Base-by-base conservation (phyloP, 1,284 basidiomycete genomes). In the Ceraceosorus guamensis region DNA sequence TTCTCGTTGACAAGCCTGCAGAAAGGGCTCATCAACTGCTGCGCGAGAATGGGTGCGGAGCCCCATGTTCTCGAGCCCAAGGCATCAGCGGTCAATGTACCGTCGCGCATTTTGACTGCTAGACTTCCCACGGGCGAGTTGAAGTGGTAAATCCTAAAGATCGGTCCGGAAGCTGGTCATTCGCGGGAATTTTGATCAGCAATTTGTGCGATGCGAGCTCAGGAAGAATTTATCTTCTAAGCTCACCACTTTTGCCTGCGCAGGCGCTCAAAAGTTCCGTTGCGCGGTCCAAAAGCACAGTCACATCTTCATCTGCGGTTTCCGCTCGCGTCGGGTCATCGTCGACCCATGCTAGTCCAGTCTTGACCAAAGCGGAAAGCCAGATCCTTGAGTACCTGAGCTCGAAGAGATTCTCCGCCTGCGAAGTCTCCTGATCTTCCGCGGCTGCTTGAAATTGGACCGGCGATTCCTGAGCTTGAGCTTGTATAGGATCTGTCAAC, bases 21-120 rank as follows among this genome's bases (percentile, higher is more conserved):
- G 10, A 49, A 49, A 16, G 24, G 48, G n/a, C 24, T 24, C 35
- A 62, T 46, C 6, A 62, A 45, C 10, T 49, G 18, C 4, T 33
- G 46, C 5, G 52, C 48, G 5, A 59, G 52, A 6, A 62, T 51
- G 6, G 60, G 57, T 6, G 60, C 60, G 11, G 60, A 47, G 14
- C 60, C 57, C 60, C 60, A 62, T 10, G 60, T 62, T n/a, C 60
- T 41, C 35, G 46, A 44, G 4, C 60, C 60, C 10, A 62, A 39
- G 14, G 60, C 57, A 35, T 62, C 60, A 4, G 53, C 50, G 8
- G 50, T 52, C 30, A 60, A 16, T 7, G 57, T 51, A 59, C 60
- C 37, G 37, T 30, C 6, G 52, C 31, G 43, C 39, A 31, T 6
- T 57, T 55, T 10, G 32, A 39, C 6, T 53, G 6, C 24, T 13